These are phyloP conservation scores for Fusarium hostae DNA, from an alignment of 2,329 filamentous ascomycete genomes.

Conservation along the genomic window DNA sequence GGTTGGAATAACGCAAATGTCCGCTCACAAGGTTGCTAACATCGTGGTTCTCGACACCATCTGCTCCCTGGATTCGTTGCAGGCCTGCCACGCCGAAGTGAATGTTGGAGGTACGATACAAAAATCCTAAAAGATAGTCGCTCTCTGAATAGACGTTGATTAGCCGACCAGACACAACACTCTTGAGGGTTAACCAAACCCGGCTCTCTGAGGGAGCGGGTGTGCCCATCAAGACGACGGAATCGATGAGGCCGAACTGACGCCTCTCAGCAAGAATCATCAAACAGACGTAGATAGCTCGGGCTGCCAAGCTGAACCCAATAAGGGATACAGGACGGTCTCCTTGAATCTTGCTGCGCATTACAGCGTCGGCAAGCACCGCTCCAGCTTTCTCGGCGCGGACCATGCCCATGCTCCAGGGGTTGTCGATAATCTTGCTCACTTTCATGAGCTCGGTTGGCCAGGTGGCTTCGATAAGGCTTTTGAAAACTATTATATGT, in stretches of 20 bases:
- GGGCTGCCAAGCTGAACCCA: conserved; percentile 84
- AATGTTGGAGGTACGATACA: conserved; percentile 84
- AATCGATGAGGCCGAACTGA: conserved; percentile 88
- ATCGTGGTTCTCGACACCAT: conserved; percentile 74
- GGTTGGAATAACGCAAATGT: conserved; percentile 76
- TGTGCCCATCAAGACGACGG: conserved; percentile 84
- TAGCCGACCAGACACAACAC: conserved; percentile 83
- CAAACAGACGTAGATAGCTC: conserved; percentile 86
- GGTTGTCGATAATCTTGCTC: conserved; percentile 82
- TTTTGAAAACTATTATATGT: conserved; percentile 59
- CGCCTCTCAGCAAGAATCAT: conserved; percentile 81
- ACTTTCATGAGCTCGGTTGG: conserved; percentile 72
- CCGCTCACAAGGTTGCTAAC: conserved; percentile 73
- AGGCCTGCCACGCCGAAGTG: conserved; percentile 88
- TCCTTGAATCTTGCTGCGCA: conserved; percentile 80
- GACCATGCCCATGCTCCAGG: conserved; percentile 80
- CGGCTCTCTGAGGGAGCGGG: conserved; percentile 78
- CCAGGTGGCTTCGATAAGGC: conserved; percentile 69
- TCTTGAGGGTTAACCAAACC: conserved; percentile 82
- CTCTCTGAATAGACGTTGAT: conserved; percentile 90
- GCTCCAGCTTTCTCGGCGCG: conserved; percentile 77
- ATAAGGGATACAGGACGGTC: conserved; percentile 83
- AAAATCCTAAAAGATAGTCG: conserved; percentile 88
- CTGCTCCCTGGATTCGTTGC: conserved; percentile 75
- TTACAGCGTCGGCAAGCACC: conserved; percentile 83